Evolutionary conservation across 768 basidiomycete genomes (phyloP), one percentile per base, ranked within the genome.

Genomic region (Pulveroboletus sp.): DNA sequence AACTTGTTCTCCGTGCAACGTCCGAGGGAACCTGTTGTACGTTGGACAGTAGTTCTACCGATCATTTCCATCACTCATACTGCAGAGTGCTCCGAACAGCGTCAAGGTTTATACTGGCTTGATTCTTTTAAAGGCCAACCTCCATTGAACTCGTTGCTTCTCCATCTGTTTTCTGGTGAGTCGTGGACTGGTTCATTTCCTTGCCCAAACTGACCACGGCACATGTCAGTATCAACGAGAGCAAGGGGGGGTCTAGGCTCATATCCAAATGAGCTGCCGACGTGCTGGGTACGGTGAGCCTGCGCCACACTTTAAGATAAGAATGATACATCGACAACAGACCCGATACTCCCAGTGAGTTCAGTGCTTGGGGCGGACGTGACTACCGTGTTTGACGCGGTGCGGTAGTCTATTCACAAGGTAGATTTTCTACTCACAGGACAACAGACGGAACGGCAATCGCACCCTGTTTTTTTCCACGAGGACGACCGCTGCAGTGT

Each of bases 21-120:
- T 76, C 75, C 14, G 77, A 78, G 50, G 75, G n/a, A 78, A 49
- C 76, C 77, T 44, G 70, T 71, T n/a, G 76, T 76, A 40, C n/a
- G 66, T 49, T 11, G 14, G 14, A 18, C 6, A 18, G 17, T 35
- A 27, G 21, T 50, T 40, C 27, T 36, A 35, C 52, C 33, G 10
- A 3, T 17, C 18, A 12, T 50, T 7, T n/a, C 40, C 27, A 17
- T 39, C 21, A 38, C 41, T 41, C 35, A 51, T 5, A 41, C 3
- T 18, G 37, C 44, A 73, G 73, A 76, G 73, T 28, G 74, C 76
- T 15, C 77, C 75, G 6, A 63, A 74, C 49, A 76, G 69, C 45
- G 69, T 76, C 9, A 77, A 76, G 67, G 74, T 73, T 11, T 5
- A 17, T 43, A 38, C 42, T 32, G n/a, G n/a, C n/a, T n/a, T n/a